phyloP scores from a whole-genome alignment of 1,284 basidiomycete genomes.

The Rhodotorula sp. region DNA sequence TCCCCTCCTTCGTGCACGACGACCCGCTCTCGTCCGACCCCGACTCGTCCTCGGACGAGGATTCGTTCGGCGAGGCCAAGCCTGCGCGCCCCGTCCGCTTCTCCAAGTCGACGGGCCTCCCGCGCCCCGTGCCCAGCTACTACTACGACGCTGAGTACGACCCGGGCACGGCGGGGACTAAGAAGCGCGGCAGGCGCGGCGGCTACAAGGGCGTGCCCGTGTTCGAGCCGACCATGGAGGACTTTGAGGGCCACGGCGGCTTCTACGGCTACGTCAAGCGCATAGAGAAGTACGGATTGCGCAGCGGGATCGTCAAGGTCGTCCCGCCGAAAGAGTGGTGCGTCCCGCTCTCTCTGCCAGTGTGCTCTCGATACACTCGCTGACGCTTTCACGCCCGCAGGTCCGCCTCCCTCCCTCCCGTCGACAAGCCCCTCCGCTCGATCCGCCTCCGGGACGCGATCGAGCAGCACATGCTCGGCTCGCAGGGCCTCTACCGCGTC shows the following conservation, averaged over 20 bases:
- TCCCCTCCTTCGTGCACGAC: conserved; percentile 38
- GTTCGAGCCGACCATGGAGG: conserved; percentile 82
- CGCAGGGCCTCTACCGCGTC: conserved; percentile 81
- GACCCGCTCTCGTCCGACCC: conserved; percentile 30
- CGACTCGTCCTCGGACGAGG: conserved; percentile 39
- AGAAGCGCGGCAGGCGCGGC: conserved; percentile 37
- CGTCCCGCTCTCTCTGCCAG: conserved; percentile 46
- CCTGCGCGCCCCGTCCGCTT: conserved; percentile 13
- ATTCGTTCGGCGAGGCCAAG: conserved; percentile 33
- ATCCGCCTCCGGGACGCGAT: conserved; percentile 81
- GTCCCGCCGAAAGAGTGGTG: conserved; percentile 91
- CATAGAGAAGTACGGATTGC: conserved; percentile 82
- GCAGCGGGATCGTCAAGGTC: conserved; percentile 88
- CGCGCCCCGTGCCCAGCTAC: conserved; percentile 37
- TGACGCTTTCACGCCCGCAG: conserved; percentile 53
- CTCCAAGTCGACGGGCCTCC: conserved; percentile 28
- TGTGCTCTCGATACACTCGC: neutral
- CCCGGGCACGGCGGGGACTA: conserved; percentile 36
- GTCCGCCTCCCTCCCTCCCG: conserved; percentile 68
- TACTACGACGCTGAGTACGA: conserved; percentile 43
- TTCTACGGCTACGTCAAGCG: conserved; percentile 84
- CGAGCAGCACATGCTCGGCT: conserved; percentile 85
- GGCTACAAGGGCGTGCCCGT: conserved; percentile 73
- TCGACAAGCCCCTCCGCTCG: conserved; percentile 64
- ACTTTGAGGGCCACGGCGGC: conserved; percentile 56